Conservation (phyloP, 176 grass and related monocot species). For the Eragrostis curvula region DNA sequence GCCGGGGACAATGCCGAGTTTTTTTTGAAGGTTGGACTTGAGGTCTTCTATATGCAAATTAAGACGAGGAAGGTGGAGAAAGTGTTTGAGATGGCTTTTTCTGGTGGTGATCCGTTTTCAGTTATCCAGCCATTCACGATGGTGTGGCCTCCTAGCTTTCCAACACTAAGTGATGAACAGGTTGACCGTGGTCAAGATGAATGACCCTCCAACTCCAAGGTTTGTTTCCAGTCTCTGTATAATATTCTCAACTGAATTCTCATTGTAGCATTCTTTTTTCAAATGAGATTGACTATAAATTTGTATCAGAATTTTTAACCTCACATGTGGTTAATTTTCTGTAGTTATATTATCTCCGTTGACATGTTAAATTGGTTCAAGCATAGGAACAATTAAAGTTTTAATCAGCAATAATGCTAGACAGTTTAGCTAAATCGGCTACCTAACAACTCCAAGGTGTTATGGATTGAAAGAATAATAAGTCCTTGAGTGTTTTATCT, state of each 20-base stretch:
- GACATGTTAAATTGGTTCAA: no score
- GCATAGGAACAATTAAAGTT: no score
- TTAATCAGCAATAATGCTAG: no score
- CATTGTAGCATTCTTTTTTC: background rate
- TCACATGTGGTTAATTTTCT: background rate
- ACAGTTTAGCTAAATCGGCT: no score
- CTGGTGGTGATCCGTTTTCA: background rate
- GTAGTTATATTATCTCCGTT: no score
- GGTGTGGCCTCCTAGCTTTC: background rate
- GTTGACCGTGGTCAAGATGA: background rate
- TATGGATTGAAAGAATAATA: background rate
- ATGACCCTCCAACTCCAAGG: background rate
- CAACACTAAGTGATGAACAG: background rate
- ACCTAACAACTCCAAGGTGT: no score
- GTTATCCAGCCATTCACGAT: background rate
- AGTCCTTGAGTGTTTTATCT: no score
- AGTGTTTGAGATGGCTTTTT: background rate
- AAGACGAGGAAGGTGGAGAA: background rate
- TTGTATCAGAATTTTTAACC: background rate
- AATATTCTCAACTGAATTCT: background rate
- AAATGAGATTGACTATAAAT: background rate
- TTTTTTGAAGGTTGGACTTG: background rate
- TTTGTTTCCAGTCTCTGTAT: background rate
- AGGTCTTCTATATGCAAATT: background rate
- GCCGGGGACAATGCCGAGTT: background rate